These are phyloP conservation scores for Ceratorhiza oryzae-sativae DNA, from an alignment of 1,284 basidiomycete species.

Conservation along the genomic window DNA sequence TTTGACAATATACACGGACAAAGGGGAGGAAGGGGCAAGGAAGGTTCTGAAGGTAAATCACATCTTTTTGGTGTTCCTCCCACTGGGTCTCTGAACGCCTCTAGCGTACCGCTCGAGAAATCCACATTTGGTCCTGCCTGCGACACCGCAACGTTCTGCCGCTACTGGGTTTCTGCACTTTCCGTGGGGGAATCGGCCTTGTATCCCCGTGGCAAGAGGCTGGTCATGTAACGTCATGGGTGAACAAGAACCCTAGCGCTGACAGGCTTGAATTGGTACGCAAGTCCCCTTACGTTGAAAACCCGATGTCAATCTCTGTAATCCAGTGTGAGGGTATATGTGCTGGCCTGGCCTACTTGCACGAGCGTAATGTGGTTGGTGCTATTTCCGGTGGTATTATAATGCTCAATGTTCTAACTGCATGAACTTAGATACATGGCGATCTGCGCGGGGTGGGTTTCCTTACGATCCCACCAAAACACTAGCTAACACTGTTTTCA, in stretches of 20 bases:
- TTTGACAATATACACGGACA: conserved; percentile 10
- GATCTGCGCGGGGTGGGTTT: conserved; percentile 21
- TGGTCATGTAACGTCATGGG: conserved; percentile 14
- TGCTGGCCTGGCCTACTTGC: conserved; percentile 16
- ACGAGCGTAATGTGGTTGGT: conserved; percentile 3
- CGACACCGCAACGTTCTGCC: conserved; percentile 10
- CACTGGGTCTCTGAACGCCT: too few species aligned
- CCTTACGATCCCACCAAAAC: too few species aligned
- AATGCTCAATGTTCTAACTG: background rate
- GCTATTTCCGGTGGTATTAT: background rate
- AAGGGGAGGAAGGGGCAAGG: conserved; percentile 5
- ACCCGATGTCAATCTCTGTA: background rate
- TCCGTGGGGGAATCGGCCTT: conserved; percentile 26
- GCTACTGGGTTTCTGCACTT: conserved; percentile 11
- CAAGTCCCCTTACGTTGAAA: background rate
- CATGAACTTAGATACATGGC: background rate
- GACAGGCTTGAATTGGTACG: conserved; percentile 25
- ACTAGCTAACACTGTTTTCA: background rate
- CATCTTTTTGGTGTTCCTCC: too few species aligned
- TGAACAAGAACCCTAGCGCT: background rate
- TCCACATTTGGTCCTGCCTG: conserved; percentile 20
- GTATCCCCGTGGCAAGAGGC: conserved; percentile 23
- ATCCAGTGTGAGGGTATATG: conserved; percentile 29
- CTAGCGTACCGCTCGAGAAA: conserved; percentile 16
- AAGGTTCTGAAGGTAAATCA: conserved; percentile 14